Percentiles rank a stretch among this genome's conserved stretches.
Evolutionary conservation across 73 alveolate genomes (phyloP).

Genomic region (Paraurostyla sp.): DNA sequence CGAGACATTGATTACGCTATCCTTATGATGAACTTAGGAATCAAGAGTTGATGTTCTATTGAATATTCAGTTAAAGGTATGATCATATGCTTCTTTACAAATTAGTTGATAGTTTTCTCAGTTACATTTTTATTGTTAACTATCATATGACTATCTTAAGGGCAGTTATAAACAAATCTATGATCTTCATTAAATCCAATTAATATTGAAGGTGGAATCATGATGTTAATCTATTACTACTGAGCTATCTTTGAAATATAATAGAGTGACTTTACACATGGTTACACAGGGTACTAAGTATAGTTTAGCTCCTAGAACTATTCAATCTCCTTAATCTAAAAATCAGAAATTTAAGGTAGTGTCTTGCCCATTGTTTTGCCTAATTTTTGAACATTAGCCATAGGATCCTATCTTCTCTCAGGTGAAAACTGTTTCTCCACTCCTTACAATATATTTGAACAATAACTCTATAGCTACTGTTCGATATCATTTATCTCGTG

Average conservation of each 20-base stretch:
- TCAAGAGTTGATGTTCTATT: not conserved
- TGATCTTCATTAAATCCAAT: not conserved
- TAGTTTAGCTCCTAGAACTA: not conserved
- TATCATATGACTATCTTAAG: not conserved
- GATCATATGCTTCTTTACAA: not conserved
- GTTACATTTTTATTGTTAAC: not conserved
- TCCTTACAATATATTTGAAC: not conserved
- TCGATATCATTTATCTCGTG: not conserved
- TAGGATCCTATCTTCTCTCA: not conserved
- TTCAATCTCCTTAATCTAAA: not conserved
- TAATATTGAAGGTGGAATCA: constrained; percentile 37
- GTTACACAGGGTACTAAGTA: not conserved
- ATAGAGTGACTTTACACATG: constrained; percentile 25
- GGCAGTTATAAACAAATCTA: constrained; percentile 9
- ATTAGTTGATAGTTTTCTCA: not conserved
- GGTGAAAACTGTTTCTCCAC: not conserved
- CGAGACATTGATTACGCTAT: not conserved
- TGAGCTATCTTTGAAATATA: constrained; percentile 40
- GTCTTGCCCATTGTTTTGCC: not conserved
- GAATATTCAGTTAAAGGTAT: not conserved
- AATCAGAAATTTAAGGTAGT: not conserved
- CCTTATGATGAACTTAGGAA: constrained; percentile 39
- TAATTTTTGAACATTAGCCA: too few species aligned
- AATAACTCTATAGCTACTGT: not conserved
- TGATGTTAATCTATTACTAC: not conserved